Conservation (phyloP, 306 rosid genomes). For the Vigna hirtella region DNA sequence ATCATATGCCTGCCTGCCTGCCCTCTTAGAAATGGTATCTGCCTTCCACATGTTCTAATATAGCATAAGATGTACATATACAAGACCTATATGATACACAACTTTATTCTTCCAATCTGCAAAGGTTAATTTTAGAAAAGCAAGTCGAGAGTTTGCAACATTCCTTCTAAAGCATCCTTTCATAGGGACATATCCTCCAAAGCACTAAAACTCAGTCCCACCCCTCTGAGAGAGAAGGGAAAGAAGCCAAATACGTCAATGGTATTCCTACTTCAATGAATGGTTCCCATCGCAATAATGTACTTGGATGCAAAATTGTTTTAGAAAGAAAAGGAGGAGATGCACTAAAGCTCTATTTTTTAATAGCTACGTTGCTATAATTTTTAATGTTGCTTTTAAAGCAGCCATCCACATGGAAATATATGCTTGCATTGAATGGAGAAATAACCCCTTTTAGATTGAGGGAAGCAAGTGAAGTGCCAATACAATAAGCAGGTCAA, state of each 20-base stretch:
- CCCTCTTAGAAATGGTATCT: conserved; percentile 31
- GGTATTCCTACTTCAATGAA: conserved; percentile 18
- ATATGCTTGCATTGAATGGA: conserved; percentile 20
- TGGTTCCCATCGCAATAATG: conserved; percentile 26
- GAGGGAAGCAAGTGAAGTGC: neutral
- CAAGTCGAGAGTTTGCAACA: conserved; percentile 21
- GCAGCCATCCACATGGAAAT: conserved; percentile 2
- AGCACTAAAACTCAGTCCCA: conserved; percentile 13
- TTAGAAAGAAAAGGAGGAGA: neutral
- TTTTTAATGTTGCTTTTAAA: neutral
- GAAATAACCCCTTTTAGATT: conserved; percentile 10
- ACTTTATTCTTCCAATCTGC: conserved; percentile 41
- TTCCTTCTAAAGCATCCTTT: conserved; percentile 35
- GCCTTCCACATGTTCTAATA: conserved; percentile 35
- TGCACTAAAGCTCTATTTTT: neutral
- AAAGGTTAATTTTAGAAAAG: conserved; percentile 35
- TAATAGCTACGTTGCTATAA: neutral
- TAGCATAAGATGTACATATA: conserved; percentile 33
- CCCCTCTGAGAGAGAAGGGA: conserved; percentile 19
- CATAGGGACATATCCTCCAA: conserved; percentile 33
- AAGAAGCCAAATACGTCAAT: conserved; percentile 22
- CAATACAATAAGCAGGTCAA: neutral
- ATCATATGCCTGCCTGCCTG: conserved; percentile 39
- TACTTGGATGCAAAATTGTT: conserved; percentile 3
- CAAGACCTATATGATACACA: conserved; percentile 35